phyloP scores from a whole-genome alignment of 257 asterid species.

The Leonotis leonurus region DNA sequence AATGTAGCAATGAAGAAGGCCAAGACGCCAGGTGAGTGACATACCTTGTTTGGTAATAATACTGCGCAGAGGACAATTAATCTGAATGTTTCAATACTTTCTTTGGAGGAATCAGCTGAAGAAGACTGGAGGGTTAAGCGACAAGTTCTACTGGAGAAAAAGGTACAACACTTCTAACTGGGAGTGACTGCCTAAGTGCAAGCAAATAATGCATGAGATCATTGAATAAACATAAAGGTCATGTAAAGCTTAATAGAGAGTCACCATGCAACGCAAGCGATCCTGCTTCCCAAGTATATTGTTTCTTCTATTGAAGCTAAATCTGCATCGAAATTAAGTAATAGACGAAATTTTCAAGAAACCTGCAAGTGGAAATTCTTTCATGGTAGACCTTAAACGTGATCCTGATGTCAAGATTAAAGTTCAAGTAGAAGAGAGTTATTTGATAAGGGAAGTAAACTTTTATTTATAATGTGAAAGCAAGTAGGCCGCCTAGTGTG shows the following conservation, averaged over 20 bases:
- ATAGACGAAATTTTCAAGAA: not conserved
- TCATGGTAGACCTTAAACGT: not conserved
- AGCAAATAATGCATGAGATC: not conserved
- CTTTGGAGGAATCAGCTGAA: conserved; percentile 64
- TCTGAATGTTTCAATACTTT: conserved; percentile 9
- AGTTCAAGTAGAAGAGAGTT: not conserved
- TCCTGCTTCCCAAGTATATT: not conserved
- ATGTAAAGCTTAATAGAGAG: not conserved
- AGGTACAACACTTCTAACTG: conserved; percentile 27
- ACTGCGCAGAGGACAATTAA: not conserved
- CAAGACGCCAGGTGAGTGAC: conserved; percentile 65
- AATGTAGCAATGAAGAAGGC: conserved; percentile 71
- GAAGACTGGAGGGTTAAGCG: conserved; percentile 84
- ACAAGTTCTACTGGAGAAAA: conserved; percentile 62
- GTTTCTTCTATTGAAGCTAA: not conserved
- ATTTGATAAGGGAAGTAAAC: not conserved
- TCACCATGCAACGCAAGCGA: not conserved
- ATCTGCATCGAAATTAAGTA: not conserved
- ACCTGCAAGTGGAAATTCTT: conserved; percentile 1
- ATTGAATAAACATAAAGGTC: not conserved
- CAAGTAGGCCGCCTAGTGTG: not conserved
- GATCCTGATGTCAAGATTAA: not conserved
- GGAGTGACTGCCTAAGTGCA: not conserved
- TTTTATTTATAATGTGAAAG: not conserved
- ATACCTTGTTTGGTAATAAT: not conserved